Evolutionary conservation across 2,329 filamentous ascomycete genomes (phyloP).

Genomic region (Rosellinia necatrix): DNA sequence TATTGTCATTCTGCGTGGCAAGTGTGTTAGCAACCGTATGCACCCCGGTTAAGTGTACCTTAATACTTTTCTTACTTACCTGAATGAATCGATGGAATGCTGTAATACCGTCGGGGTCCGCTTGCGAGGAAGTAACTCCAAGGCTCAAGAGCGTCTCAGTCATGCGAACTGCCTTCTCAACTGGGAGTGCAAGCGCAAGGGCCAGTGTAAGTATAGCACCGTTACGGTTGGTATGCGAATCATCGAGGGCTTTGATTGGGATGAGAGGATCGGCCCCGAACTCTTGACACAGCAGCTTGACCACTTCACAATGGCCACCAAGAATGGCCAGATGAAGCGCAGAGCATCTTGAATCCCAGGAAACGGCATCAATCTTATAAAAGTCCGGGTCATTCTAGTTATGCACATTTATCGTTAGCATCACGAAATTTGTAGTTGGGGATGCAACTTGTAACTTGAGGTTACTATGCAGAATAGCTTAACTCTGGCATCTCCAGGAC

Average conservation of each 20-base stretch:
- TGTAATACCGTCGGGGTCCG: constrained; percentile 67
- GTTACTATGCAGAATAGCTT: not conserved
- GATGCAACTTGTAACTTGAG: not conserved
- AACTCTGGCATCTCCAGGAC: not conserved
- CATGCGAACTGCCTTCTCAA: constrained; percentile 68
- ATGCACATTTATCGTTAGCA: constrained; percentile 2
- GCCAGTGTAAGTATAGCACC: constrained; percentile 71
- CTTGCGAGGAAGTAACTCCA: constrained; percentile 75
- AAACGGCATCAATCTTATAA: constrained; percentile 76
- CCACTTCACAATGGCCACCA: constrained; percentile 70
- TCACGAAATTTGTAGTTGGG: not conserved
- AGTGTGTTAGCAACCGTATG: not conserved
- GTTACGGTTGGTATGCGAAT: constrained; percentile 52
- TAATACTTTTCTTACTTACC: constrained; percentile 15
- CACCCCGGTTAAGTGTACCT: not conserved
- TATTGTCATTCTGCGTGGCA: constrained; percentile 45
- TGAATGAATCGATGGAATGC: constrained; percentile 68
- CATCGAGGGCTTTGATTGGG: constrained; percentile 69
- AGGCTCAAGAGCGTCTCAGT: constrained; percentile 66
- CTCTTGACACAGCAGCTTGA: constrained; percentile 69
- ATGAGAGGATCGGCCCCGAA: constrained; percentile 79
- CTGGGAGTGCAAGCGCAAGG: constrained; percentile 67
- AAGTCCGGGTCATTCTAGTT: constrained; percentile 69
- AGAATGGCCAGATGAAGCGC: constrained; percentile 80
- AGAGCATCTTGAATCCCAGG: constrained; percentile 77